Base-by-base conservation (phyloP, 495 filamentous ascomycete genomes). In the Sabuloglossum arenarium region DNA sequence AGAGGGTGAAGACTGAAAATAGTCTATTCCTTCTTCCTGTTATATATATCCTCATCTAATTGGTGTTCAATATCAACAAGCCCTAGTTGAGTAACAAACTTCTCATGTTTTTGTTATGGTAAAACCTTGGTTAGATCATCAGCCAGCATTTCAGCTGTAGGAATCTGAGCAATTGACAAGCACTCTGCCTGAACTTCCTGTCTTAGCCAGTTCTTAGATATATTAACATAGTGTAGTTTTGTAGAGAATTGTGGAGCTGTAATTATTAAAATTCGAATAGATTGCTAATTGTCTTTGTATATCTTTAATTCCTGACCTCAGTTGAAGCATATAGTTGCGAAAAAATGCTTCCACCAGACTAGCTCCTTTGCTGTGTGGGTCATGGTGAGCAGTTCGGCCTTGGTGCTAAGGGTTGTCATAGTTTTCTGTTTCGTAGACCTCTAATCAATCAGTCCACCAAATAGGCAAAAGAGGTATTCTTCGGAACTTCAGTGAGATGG, bases 141-240 rank as follows among this genome's bases (percentile, higher is more conserved):
- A 49, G 45, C 14, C 4, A 12, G 45, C 45, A 49, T 49, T 5
- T 49, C 45, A 5, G 19, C 14, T 4, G 45, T 14, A 27, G 45
- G 45, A 49, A 58, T 45, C 12, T 39, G 11, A 8, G 57, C 57
- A 11, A 5, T 31, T 42, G 52, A 24, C 8, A 53, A 21, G 24
- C 23, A 16, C 24, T 16, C 19, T 29, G 25, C 51, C 31, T 53
- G 27, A 1, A 60, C 60, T 31, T 58, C 55, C 52, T 63, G 43
- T 29, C 58, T 27, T 6, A 64, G 56, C 62, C 56, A 64, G 16
- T 54, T 31, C 3, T 53, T 16, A 37, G 59, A 54, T 19, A 64
- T 62, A 56, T 64, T 56, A 1, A 64, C 54, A 28, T 64, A 56
- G 2, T 53, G 19, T 12, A 64, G 56, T 53, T 60, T 59, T 9